Percentiles rank a stretch among this genome's conserved stretches.
Conservation (phyloP, 2,329 filamentous ascomycete species). For the Endothia cerciana region DNA sequence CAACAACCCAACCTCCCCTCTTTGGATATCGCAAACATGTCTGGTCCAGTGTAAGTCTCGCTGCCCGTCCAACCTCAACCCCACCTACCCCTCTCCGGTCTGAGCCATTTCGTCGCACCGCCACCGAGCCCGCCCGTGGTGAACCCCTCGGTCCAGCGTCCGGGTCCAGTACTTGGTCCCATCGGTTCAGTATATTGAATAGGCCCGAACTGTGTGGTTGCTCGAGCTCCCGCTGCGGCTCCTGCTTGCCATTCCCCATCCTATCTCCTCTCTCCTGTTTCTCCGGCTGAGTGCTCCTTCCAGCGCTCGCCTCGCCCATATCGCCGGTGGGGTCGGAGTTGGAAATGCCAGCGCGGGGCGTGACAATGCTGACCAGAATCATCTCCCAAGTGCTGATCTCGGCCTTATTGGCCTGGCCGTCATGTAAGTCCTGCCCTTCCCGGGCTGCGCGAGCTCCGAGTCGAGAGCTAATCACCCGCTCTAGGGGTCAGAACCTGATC, state of each 20-base stretch:
- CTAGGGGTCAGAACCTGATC: conserved; percentile 81
- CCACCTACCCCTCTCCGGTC: conserved; percentile 38
- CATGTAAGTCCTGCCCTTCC: conserved; percentile 61
- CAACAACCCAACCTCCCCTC: conserved; percentile 30
- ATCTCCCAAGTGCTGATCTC: conserved; percentile 73
- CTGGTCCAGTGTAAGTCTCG: conserved; percentile 68
- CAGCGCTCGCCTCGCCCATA: conserved; percentile 76
- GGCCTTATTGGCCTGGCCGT: conserved; percentile 92
- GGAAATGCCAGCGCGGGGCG: conserved; percentile 38
- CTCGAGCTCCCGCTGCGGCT: conserved; percentile 6
- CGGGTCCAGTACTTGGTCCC: not conserved
- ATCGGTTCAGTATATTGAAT: not conserved
- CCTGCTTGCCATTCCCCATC: conserved; percentile 10
- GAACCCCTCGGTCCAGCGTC: conserved; percentile 20
- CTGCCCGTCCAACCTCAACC: conserved; percentile 30
- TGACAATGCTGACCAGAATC: conserved; percentile 58
- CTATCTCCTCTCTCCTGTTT: conserved; percentile 32
- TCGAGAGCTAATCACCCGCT: conserved; percentile 16
- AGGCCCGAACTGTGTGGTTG: not conserved
- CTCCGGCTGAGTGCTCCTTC: conserved; percentile 42
- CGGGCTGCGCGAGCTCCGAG: conserved; percentile 7
- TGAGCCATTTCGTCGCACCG: conserved; percentile 32
- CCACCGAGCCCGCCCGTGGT: conserved; percentile 31
- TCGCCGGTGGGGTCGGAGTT: conserved; percentile 64
- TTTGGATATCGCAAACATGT: conserved; percentile 52